Evolutionary conservation across 345 rosid genomes (phyloP).

Genomic region (Bretschneidera sinensis): DNA sequence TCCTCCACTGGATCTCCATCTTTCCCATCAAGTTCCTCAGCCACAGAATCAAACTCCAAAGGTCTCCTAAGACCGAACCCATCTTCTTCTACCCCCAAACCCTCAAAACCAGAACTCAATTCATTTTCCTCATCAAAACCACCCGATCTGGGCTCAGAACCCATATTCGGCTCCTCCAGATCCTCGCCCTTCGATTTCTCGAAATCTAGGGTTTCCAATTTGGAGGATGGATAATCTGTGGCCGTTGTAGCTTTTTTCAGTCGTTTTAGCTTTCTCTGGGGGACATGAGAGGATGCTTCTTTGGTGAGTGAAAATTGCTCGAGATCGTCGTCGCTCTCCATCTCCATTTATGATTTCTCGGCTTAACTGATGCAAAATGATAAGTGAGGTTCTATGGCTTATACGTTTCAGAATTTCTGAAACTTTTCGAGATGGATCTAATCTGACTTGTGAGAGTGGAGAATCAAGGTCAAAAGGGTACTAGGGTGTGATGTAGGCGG

Average conservation of each 20-base stretch:
- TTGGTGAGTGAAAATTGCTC: conserved; percentile 41
- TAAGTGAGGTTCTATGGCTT: not conserved
- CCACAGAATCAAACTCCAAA: conserved; percentile 40
- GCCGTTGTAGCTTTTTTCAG: conserved; percentile 43
- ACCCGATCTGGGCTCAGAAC: conserved; percentile 18
- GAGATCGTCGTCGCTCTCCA: conserved; percentile 48
- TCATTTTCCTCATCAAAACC: conserved; percentile 27
- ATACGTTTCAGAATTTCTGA: not conserved
- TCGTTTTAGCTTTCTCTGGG: conserved; percentile 58
- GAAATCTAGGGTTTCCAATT: conserved; percentile 12
- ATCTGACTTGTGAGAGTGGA: not conserved
- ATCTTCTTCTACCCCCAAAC: conserved; percentile 21
- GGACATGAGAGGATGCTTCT: conserved; percentile 35
- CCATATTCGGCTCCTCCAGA: conserved; percentile 21
- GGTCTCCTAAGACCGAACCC: conserved; percentile 31
- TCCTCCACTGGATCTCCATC: conserved; percentile 21
- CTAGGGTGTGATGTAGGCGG: conserved; percentile 27
- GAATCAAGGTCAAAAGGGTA: not conserved
- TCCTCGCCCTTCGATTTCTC: conserved; percentile 11
- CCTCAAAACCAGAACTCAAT: conserved; percentile 28
- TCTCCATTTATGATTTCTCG: conserved; percentile 19
- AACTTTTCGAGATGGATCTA: conserved; percentile 3
- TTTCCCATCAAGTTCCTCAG: conserved; percentile 27
- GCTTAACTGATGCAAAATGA: not conserved
- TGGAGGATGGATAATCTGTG: conserved; percentile 17